Conservation (phyloP, 352 stramenopile species). For the Globisporangium splendens region DNA sequence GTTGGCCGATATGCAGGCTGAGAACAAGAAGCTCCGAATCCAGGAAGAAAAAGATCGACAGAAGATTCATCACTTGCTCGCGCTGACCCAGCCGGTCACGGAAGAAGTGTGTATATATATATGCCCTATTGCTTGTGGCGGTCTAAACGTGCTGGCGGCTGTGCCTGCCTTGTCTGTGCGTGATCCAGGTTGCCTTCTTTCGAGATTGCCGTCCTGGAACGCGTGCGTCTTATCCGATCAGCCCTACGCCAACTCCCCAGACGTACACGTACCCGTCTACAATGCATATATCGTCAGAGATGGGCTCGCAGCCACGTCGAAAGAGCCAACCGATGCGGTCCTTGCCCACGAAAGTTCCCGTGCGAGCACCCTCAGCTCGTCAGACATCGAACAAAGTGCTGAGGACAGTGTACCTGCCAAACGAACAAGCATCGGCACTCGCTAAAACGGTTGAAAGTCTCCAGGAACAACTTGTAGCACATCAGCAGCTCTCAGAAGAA, state of each 20-base stretch:
- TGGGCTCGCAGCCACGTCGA: constrained; percentile 5
- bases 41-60: constrained; percentile 71
- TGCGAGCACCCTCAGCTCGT: constrained; percentile 12
- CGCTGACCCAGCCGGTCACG: constrained; percentile 74
- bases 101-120: constrained; percentile 40
- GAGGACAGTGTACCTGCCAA: constrained; percentile 77
- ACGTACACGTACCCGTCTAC: constrained; percentile 68
- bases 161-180: background rate
- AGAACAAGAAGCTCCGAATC: constrained; percentile 67
- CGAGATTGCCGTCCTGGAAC: constrained; percentile 63
- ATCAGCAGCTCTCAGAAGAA: constrained; percentile 53
- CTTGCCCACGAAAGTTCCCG: constrained; percentile 14
- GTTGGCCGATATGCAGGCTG: constrained; percentile 52
- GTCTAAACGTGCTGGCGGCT: background rate
- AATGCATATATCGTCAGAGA: constrained; percentile 60
- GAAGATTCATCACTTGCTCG: constrained; percentile 81
- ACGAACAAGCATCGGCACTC: constrained; percentile 54
- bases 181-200: constrained; percentile 59
- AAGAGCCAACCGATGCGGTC: background rate
- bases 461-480: constrained; percentile 50
- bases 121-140: background rate
- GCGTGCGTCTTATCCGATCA: constrained; percentile 44
- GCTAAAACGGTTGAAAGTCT: constrained; percentile 50
- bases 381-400: constrained; percentile 40
- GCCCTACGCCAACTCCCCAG: constrained; percentile 18